phyloP scores from a whole-genome alignment of 2,329 filamentous ascomycete genomes.

The Beauveria caledonica region DNA sequence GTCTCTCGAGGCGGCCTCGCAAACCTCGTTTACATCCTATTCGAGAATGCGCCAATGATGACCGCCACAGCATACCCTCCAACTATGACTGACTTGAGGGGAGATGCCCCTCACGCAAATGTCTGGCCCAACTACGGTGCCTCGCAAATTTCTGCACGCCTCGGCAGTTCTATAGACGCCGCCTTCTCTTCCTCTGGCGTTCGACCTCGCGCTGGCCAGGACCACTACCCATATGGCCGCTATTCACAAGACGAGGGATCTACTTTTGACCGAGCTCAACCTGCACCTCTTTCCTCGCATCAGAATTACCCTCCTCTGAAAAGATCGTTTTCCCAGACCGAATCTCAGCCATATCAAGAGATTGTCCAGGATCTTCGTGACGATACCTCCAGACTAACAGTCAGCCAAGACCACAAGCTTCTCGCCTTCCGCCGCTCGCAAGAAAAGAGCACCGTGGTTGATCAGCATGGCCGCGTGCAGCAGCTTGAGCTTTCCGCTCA shows the following conservation, averaged over 20 bases:
- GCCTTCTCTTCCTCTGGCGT: constrained; percentile 36
- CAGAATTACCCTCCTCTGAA: constrained; percentile 50
- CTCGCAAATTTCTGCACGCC: constrained; percentile 45
- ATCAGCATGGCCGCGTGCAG: constrained; percentile 51
- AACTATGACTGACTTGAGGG: constrained; percentile 56
- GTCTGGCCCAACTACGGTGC: constrained; percentile 52
- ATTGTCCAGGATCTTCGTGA: constrained; percentile 54
- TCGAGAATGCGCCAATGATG: constrained; percentile 50
- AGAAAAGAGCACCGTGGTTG: constrained; percentile 53
- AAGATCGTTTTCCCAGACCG: constrained; percentile 47
- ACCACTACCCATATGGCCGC: constrained; percentile 43
- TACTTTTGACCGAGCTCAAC: constrained; percentile 45
- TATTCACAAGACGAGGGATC: constrained; percentile 48
- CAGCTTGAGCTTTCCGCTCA: constrained; percentile 61
- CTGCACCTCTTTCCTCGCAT: constrained; percentile 38
- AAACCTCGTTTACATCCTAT: constrained; percentile 1
- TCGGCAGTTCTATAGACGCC: constrained; percentile 42
- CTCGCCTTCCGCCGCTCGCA: constrained; percentile 48
- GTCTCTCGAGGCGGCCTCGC: background rate
- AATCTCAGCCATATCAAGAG: constrained; percentile 49
- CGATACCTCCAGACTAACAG: constrained; percentile 47
- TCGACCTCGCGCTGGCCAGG: constrained; percentile 42
- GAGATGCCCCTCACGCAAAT: constrained; percentile 47
- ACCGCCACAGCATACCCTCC: constrained; percentile 52
- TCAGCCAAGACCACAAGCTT: constrained; percentile 54